phyloP scores from a whole-genome alignment of 352 stramenopile genomes.

The Poterioochromonas sp. region DNA sequence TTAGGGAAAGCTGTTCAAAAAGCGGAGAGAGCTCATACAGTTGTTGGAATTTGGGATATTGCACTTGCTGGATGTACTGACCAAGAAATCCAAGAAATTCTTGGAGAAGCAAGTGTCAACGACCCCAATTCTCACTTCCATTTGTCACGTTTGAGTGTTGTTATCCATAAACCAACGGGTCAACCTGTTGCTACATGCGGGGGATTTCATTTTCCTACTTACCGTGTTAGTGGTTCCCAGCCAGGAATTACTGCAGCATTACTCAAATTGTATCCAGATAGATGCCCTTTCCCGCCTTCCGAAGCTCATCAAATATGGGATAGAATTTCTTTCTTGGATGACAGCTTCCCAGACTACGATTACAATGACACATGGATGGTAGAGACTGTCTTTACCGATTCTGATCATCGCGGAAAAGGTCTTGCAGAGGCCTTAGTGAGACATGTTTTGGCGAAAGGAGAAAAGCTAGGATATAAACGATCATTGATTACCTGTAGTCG shows the following conservation, averaged over 20 bases:
- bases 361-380: slow-evolving; percentile 13
- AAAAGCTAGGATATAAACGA: not conserved
- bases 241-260: not conserved
- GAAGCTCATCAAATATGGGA: not conserved
- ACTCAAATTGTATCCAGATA: not conserved
- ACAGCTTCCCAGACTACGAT: slow-evolving; percentile 9
- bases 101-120: not conserved
- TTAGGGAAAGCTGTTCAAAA: slow-evolving; percentile 12
- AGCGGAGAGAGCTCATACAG: slow-evolving; percentile 19
- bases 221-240: not conserved
- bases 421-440: not conserved
- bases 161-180: not conserved
- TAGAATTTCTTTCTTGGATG: not conserved
- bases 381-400: not conserved
- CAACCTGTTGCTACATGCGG: not conserved
- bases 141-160: slow-evolving; percentile 2
- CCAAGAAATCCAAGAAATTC: not conserved
- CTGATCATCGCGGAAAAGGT: not conserved
- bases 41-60: slow-evolving; percentile 11
- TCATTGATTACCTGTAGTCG: not conserved
- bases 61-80: not conserved
- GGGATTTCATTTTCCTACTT: slow-evolving; percentile 19
- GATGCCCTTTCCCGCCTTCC: too few species aligned
- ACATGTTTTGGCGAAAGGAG: not conserved
- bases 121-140: not conserved